phyloP scores from a whole-genome alignment of 1,139 yeast genomes.

The Nadsonia starkeyi-henricii region DNA sequence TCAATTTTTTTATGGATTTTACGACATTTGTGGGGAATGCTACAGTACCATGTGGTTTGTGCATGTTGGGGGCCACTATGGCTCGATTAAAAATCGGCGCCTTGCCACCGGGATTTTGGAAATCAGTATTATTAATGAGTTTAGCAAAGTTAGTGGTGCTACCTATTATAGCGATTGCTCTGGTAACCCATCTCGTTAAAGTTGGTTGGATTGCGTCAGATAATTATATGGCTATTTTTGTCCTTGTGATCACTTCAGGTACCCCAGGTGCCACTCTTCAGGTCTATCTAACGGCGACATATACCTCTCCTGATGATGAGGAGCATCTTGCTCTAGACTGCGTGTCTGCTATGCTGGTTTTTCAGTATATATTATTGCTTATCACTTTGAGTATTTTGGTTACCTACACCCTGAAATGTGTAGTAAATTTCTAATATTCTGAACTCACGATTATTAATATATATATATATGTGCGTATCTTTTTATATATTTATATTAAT shows the following conservation, averaged over 20 bases:
- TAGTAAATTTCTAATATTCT: slow-evolving; percentile 11
- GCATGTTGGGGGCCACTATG: slow-evolving; percentile 74
- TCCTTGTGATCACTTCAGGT: slow-evolving; percentile 65
- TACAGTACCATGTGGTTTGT: slow-evolving; percentile 74
- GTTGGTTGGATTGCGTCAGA: slow-evolving; percentile 37
- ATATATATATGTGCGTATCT: too few relatives aligned
- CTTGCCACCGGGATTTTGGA: slow-evolving; percentile 63
- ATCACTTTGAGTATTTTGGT: slow-evolving; percentile 42
- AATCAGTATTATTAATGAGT: slow-evolving; percentile 34
- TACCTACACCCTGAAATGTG: slow-evolving; percentile 25
- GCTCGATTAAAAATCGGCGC: slow-evolving; percentile 49
- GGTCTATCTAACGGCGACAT: slow-evolving; percentile 73
- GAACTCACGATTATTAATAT: too few relatives aligned
- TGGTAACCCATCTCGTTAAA: slow-evolving; percentile 34
- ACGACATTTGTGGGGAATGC: slow-evolving; percentile 73
- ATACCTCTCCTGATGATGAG: slow-evolving; percentile 40
- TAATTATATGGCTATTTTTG: slow-evolving; percentile 50
- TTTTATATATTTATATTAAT: too few relatives aligned
- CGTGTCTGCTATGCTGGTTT: slow-evolving; percentile 58
- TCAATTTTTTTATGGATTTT: slow-evolving; percentile 72
- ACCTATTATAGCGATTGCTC: slow-evolving; percentile 50
- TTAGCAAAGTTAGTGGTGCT: slow-evolving; percentile 36
- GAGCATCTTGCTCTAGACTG: slow-evolving; percentile 65
- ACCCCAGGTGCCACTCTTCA: slow-evolving; percentile 79
- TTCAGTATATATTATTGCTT: slow-evolving; percentile 49